These are phyloP conservation scores for Diplogelasinospora grovesii DNA, from an alignment of 495 filamentous ascomycete genomes.

Conservation along the genomic window DNA sequence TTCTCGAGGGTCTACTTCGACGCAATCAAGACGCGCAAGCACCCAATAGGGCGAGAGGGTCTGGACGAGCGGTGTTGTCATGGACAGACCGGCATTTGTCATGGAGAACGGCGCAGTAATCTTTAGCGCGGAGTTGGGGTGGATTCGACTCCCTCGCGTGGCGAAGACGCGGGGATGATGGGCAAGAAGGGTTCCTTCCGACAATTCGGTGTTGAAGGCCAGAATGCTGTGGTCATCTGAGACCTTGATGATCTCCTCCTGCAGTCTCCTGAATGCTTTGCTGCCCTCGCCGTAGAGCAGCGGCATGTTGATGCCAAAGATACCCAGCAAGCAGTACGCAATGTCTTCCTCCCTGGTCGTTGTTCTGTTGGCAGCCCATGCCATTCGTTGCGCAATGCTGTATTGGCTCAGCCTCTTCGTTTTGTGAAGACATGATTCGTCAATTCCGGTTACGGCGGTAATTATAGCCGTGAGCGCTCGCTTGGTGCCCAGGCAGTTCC, in stretches of 20 bases:
- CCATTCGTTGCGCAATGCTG: slow-evolving; percentile 32
- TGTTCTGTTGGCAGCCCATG: slow-evolving; percentile 28
- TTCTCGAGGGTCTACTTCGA: slow-evolving; percentile 8
- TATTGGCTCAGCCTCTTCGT: slow-evolving; percentile 8
- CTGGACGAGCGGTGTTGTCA: slow-evolving; percentile 17
- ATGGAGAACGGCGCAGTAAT: slow-evolving; percentile 18
- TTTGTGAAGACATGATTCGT: slow-evolving; percentile 11
- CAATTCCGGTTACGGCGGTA: slow-evolving; percentile 27
- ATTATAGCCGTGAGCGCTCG: slow-evolving; percentile 15
- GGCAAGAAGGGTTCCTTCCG: slow-evolving; percentile 15
- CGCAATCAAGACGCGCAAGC: slow-evolving; percentile 20
- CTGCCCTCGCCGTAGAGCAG: slow-evolving; percentile 39
- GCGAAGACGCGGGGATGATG: slow-evolving; percentile 14
- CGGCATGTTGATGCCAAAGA: slow-evolving; percentile 41
- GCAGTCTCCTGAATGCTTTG: slow-evolving; percentile 19
- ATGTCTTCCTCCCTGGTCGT: slow-evolving; percentile 32
- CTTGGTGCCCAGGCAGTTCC: slow-evolving; percentile 26
- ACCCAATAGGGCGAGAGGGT: slow-evolving; percentile 25
- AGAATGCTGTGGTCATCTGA: slow-evolving; percentile 20
- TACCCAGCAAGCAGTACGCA: slow-evolving; percentile 38
- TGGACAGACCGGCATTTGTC: slow-evolving; percentile 21
- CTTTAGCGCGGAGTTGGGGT: slow-evolving; percentile 8
- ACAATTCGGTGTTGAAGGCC: slow-evolving; percentile 13
- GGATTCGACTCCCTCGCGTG: slow-evolving; percentile 3
- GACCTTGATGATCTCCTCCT: slow-evolving; percentile 23